A percentile compares a stretch with the other conserved stretches of the same genome.
These are phyloP conservation scores for Tolypocladium pustulatum DNA, from an alignment of 2,329 filamentous ascomycete genomes.

Conservation along the genomic window DNA sequence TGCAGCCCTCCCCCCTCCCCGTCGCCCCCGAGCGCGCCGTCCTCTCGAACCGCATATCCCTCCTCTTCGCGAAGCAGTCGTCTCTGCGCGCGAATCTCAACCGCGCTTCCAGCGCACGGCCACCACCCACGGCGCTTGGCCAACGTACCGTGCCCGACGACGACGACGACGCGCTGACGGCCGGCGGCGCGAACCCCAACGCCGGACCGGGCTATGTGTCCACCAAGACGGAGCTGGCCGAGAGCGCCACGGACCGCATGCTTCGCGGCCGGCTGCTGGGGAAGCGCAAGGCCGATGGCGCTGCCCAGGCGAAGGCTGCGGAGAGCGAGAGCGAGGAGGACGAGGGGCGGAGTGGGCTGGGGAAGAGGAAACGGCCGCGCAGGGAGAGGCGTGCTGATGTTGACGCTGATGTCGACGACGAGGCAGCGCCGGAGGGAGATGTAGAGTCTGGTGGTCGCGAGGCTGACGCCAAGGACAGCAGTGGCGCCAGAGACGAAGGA, in stretches of 20 bases:
- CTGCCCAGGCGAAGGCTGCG: constrained; percentile 4
- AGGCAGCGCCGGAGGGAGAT: not conserved
- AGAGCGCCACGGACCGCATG: constrained; percentile 13
- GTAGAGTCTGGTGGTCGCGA: not conserved
- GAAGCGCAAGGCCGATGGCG: constrained; percentile 5
- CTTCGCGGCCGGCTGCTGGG: constrained; percentile 21
- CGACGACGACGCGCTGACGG: constrained; percentile 13
- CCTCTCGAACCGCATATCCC: constrained; percentile 30
- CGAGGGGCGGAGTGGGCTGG: constrained; percentile 24
- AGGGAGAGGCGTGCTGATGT: not conserved
- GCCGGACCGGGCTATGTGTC: constrained; percentile 30
- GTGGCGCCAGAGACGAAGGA: not conserved
- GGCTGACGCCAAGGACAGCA: not conserved
- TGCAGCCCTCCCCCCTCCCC: constrained; percentile 14
- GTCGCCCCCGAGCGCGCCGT: constrained; percentile 25
- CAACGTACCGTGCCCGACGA: constrained; percentile 1
- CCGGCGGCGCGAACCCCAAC: constrained; percentile 19
- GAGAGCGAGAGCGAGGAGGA: constrained; percentile 26
- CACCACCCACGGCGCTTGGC: constrained; percentile 1
- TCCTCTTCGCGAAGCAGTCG: constrained; percentile 24
- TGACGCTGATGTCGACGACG: not conserved
- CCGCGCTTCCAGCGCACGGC: constrained; percentile 10
- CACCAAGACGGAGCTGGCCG: constrained; percentile 8
- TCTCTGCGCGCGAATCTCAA: constrained; percentile 21
- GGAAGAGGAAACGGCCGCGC: constrained; percentile 24